A percentile compares a stretch with the other conserved stretches of the same genome.
Conservation (phyloP, 768 basidiomycete species). For the Calocybe indica region DNA sequence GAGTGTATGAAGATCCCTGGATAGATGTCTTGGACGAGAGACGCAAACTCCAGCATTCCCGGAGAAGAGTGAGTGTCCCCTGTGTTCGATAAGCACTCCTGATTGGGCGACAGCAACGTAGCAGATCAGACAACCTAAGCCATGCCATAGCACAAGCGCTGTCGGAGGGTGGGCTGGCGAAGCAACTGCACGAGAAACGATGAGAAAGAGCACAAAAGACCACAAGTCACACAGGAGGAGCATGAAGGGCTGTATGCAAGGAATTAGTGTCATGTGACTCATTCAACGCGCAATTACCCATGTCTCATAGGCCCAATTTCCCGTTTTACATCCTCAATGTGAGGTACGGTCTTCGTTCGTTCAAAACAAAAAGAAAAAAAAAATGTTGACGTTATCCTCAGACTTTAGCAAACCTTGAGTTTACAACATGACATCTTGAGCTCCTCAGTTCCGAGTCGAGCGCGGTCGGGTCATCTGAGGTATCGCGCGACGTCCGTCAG, state of each 20-base stretch:
- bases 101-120: background rate
- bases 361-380: too few species aligned
- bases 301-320: too few species aligned
- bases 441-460: too few species aligned
- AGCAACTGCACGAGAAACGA: background rate
- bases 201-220: background rate
- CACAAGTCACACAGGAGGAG: background rate
- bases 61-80: conserved; percentile 75
- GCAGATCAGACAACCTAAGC: conserved; percentile 23
- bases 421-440: too few species aligned
- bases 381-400: too few species aligned
- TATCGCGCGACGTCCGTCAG: too few species aligned
- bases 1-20: conserved; percentile 77
- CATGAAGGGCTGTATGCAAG: background rate
- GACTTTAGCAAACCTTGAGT: too few species aligned
- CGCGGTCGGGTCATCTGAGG: too few species aligned
- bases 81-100: conserved; percentile 7
- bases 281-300: too few species aligned
- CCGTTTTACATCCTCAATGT: too few species aligned
- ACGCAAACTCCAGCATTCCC: conserved; percentile 65
- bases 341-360: too few species aligned
- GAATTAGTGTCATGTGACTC: too few species aligned
- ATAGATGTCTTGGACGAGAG: conserved; percentile 53
- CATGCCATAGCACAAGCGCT: conserved; percentile 52
- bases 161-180: conserved; percentile 18